Conservation (phyloP, 257 asterid genomes). For the Solanum pennellii region DNA sequence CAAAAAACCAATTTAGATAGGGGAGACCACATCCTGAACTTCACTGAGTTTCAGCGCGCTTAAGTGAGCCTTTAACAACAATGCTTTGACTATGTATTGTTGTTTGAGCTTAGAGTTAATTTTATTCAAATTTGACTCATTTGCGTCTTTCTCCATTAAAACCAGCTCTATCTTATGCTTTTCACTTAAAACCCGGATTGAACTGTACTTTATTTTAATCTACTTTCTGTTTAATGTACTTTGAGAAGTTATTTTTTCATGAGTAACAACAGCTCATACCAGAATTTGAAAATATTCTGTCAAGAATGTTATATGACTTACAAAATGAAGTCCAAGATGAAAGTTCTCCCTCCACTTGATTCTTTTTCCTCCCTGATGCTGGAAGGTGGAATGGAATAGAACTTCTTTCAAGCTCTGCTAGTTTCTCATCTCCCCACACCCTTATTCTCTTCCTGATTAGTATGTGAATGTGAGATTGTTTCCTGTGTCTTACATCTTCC, state of each 20-base stretch:
- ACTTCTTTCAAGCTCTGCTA: not conserved
- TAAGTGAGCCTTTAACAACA: not conserved
- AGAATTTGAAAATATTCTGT: not conserved
- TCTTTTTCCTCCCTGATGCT: not conserved
- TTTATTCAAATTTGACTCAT: not conserved
- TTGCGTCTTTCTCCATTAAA: not conserved
- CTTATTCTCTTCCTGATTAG: not conserved
- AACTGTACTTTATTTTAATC: not conserved
- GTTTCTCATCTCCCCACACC: not conserved
- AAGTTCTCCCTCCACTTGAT: not conserved
- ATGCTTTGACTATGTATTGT: not conserved
- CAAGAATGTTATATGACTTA: not conserved
- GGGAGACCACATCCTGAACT: not conserved
- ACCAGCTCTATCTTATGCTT: not conserved
- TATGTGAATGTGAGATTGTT: not conserved
- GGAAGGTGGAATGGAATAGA: not conserved
- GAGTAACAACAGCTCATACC: not conserved
- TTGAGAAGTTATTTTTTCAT: not conserved
- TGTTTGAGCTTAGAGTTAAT: not conserved
- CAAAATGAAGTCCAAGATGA: not conserved
- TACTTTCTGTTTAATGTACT: not conserved
- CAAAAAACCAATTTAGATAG: not conserved
- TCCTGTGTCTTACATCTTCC: not conserved
- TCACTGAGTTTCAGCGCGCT: not conserved
- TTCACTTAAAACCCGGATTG: not conserved